Conservation (phyloP, 768 basidiomycete genomes). For the Leucocoprinus birnbaumii region DNA sequence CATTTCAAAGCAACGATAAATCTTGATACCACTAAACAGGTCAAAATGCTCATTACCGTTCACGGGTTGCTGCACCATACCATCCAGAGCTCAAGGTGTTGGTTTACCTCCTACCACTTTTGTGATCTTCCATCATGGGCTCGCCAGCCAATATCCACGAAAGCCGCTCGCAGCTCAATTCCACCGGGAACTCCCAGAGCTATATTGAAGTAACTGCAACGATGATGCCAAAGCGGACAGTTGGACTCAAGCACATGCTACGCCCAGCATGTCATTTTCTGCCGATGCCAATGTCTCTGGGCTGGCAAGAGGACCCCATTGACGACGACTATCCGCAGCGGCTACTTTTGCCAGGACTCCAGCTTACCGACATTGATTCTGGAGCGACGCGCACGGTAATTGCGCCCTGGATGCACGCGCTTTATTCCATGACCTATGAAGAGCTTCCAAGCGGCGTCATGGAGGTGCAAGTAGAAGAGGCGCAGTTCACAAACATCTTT, state of each 20-base stretch:
- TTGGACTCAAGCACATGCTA: conserved; percentile 9
- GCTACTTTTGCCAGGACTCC: background rate
- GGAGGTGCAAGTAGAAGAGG: conserved; percentile 3
- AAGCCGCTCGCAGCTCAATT: background rate
- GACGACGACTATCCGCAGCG: conserved; percentile 12
- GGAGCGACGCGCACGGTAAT: conserved; percentile 6
- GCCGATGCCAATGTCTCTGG: conserved; percentile 10
- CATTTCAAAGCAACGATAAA: too few relatives aligned
- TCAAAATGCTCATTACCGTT: too few relatives aligned
- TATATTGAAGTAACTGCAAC: conserved; percentile 9
- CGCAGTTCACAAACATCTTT: conserved; percentile 1
- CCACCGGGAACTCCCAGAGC: background rate
- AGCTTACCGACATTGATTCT: conserved; percentile 9
- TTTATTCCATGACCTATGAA: conserved; percentile 6
- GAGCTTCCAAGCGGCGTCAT: conserved; percentile 2
- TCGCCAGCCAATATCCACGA: background rate
- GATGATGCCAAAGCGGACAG: conserved; percentile 9
- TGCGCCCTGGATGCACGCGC: conserved; percentile 10
- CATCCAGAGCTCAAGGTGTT: too few relatives aligned
- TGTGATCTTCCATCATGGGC: background rate
- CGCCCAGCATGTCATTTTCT: conserved; percentile 8
- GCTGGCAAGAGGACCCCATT: conserved; percentile 9
- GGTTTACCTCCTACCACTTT: too few relatives aligned
- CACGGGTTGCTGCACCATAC: too few relatives aligned
- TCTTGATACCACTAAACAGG: too few relatives aligned